These are phyloP conservation scores for Cytospora paraplurivora DNA, from an alignment of 2,329 filamentous ascomycete species.

Conservation along the genomic window DNA sequence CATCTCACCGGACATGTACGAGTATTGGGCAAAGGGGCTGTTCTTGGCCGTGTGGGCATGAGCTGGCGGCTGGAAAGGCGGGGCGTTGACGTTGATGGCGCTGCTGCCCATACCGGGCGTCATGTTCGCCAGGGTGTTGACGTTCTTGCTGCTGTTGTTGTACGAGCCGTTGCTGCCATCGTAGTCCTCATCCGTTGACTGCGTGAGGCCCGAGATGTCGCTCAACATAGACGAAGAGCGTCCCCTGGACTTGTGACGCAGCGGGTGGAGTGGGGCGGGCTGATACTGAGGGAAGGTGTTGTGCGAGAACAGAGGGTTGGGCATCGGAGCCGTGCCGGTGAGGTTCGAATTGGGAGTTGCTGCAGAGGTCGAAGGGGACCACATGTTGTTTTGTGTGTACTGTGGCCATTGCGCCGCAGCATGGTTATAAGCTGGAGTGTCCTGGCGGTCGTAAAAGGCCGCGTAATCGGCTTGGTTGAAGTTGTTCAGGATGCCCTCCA, in stretches of 20 bases:
- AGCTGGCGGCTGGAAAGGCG: slow-evolving; percentile 30
- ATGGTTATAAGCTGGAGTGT: slow-evolving; percentile 28
- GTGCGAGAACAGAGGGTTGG: slow-evolving; percentile 41
- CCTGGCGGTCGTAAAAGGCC: slow-evolving; percentile 42
- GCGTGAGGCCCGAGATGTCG: slow-evolving; percentile 67
- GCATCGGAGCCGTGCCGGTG: slow-evolving; percentile 36
- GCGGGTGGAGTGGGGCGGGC: slow-evolving; percentile 38
- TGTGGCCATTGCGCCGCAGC: slow-evolving; percentile 28
- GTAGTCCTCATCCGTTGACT: slow-evolving; percentile 58
- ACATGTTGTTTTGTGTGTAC: slow-evolving; percentile 25
- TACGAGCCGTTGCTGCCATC: slow-evolving; percentile 34
- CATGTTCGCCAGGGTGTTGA: slow-evolving; percentile 3
- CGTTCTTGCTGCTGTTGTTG: slow-evolving; percentile 28
- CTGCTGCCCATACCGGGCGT: slow-evolving; percentile 22
- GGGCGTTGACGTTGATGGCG: slow-evolving; percentile 33
- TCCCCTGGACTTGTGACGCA: slow-evolving; percentile 50
- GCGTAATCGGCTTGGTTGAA: slow-evolving; percentile 43
- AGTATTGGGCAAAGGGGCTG: slow-evolving; percentile 26
- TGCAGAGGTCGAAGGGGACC: slow-evolving; percentile 25
- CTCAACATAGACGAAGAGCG: slow-evolving; percentile 69
- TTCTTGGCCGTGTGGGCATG: slow-evolving; percentile 22
- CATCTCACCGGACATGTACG: slow-evolving; percentile 20
- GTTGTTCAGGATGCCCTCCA: slow-evolving; percentile 46
- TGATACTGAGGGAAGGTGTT: slow-evolving; percentile 37
- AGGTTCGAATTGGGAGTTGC: slow-evolving; percentile 22